Percentiles rank a stretch among this genome's conserved stretches.
Conservation (phyloP, 148 eudicot species). For the Dianthus caryophyllus region DNA sequence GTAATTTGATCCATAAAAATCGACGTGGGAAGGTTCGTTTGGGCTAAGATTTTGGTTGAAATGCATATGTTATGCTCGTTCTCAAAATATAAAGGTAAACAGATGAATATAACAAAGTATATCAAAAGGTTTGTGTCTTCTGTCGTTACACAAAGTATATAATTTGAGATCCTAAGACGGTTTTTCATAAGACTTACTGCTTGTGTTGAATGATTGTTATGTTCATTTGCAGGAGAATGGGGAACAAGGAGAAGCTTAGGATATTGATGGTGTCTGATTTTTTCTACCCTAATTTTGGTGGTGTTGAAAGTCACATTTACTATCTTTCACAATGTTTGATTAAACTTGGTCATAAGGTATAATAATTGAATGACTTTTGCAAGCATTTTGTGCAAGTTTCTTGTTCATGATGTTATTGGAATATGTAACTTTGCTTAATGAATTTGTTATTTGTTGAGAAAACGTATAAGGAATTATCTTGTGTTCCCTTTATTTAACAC, state of each 20-base stretch:
- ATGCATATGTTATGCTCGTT: too few relatives aligned
- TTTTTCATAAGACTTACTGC: too few relatives aligned
- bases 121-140: neutral
- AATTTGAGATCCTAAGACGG: too few relatives aligned
- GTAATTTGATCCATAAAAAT: too few relatives aligned
- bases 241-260: slow-evolving; percentile 38
- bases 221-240: slow-evolving; percentile 31
- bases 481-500: neutral
- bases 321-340: slow-evolving; percentile 88
- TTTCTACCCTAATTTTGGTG: slow-evolving; percentile 94
- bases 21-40: too few relatives aligned
- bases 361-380: too few relatives aligned
- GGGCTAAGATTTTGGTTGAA: too few relatives aligned
- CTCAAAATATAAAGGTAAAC: too few relatives aligned
- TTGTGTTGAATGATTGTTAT: neutral
- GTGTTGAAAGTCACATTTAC: slow-evolving; percentile 95
- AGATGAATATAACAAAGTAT: too few relatives aligned
- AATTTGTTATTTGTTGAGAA: neutral
- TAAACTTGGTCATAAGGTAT: slow-evolving; percentile 92
- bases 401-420: neutral
- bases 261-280: slow-evolving; percentile 94
- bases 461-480: neutral
- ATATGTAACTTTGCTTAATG: neutral
- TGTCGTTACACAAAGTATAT: too few relatives aligned
- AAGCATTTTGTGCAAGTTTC: too few relatives aligned